Percentiles rank a stretch among this genome's conserved stretches.
These are phyloP conservation scores for Naganishia onofrii DNA, from an alignment of 768 basidiomycete species.

Conservation along the genomic window DNA sequence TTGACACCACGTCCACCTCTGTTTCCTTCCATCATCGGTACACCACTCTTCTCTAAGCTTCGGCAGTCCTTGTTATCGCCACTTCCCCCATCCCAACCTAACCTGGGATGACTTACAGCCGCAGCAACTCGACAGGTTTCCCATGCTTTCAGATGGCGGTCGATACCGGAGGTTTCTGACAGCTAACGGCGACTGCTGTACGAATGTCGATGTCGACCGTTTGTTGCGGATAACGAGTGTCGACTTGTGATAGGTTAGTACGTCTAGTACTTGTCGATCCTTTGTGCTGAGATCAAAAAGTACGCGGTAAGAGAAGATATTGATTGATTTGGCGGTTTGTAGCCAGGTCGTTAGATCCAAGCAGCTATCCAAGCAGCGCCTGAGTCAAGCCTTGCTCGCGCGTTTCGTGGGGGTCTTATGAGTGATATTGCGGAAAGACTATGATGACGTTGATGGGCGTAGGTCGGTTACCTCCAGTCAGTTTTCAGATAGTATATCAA, in stretches of 20 bases:
- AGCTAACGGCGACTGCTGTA: not conserved
- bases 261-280: not conserved
- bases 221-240: not conserved
- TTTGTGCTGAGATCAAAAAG: not conserved
- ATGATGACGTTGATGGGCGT: constrained; percentile 11
- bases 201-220: not conserved
- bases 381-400: constrained; percentile 13
- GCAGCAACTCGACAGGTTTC: constrained; percentile 31
- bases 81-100: not conserved
- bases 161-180: constrained; percentile 5
- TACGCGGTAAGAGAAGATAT: not conserved
- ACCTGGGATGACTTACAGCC: constrained; percentile 25
- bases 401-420: not conserved
- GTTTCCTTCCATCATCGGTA: not conserved
- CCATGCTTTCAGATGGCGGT: constrained; percentile 25
- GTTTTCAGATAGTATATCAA: no score
- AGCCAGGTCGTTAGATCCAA: no score
- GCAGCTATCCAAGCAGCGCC: not conserved
- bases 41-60: not conserved
- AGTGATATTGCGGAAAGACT: not conserved
- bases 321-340: constrained; percentile 13
- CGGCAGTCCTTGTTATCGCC: not conserved
- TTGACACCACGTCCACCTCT: not conserved
- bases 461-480: no score
- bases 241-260: not conserved